Evolutionary conservation across 805 yeast species (phyloP).

Genomic region (Metschnikowia aberdeeniae): DNA sequence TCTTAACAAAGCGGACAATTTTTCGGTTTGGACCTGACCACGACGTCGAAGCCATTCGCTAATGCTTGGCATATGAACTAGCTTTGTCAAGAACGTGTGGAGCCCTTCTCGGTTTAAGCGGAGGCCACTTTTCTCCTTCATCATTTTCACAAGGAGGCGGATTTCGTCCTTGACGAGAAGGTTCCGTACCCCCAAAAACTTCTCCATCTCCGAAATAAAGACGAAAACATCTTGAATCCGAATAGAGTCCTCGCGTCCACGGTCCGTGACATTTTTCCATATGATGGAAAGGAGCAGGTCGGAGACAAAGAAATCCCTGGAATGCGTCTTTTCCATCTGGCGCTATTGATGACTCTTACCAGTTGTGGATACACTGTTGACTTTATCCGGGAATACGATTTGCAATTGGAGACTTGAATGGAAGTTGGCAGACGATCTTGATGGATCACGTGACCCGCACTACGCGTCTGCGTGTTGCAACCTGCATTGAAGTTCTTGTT

Average conservation of each 20-base stretch:
- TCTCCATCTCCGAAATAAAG: constrained; percentile 12
- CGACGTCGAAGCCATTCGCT: constrained; percentile 6
- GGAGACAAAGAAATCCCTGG: not conserved
- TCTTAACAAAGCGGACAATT: not conserved
- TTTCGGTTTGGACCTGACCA: not conserved
- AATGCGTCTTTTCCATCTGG: not conserved
- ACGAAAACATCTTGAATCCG: constrained; percentile 8
- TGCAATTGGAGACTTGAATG: too few species aligned
- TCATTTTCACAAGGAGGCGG: constrained; percentile 8
- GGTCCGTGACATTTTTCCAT: constrained; percentile 9
- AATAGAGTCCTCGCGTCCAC: constrained; percentile 3
- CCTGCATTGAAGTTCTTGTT: too few species aligned
- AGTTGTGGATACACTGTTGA: too few species aligned
- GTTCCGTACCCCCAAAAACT: constrained; percentile 7
- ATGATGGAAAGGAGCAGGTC: constrained; percentile 9
- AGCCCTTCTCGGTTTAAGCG: constrained; percentile 12
- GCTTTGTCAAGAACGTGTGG: constrained; percentile 13
- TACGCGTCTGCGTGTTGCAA: too few species aligned
- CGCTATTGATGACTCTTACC: too few species aligned
- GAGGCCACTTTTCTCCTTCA: constrained; percentile 9
- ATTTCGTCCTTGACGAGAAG: constrained; percentile 11
- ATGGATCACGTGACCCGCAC: too few species aligned
- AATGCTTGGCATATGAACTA: constrained; percentile 10
- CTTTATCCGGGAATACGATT: too few species aligned
- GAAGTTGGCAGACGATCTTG: too few species aligned